Base-by-base conservation (phyloP, 169 alveolate species). In the Plasmodium fragile region DNA sequence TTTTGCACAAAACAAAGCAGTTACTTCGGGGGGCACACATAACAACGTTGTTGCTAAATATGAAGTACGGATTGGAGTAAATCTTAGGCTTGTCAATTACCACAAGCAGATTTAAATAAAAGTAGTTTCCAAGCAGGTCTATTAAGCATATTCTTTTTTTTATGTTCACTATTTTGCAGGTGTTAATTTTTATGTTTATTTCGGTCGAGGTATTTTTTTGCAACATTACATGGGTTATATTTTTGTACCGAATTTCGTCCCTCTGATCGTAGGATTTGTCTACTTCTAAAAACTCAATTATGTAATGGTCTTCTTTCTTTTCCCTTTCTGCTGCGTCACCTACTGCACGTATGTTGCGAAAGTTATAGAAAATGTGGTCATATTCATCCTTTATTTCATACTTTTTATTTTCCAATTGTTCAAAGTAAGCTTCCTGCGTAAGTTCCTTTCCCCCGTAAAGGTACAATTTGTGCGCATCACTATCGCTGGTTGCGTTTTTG, bases 371-470 rank as follows among this genome's bases (percentile, higher is more conserved):
- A 41, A 85, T 85, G 43, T 85, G 79, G 65, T 85, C 93, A 34
- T 85, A 85, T 18, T 85, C 93, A 75, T 77, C 83, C 30, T 85
- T 85, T 85, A 85, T 85, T 52, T 85, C 93, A 75, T 85, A 53
- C 80, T 85, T 85, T 34, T 22, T 52, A 75, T 75, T 85, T 77
- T 85, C 87, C 43, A 85, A 72, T 39, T 22, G 28, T 85, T 85
- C 93, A 49, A 49, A 36, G 45, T 85, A 52, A 8, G 25, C 32
- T 25, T 32, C 83, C 49, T 85, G 87, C 59, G 32, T 49, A 28
- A 73, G 22, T 11, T 32, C 69, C 41, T 69, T 75, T 85, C 80
- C 83, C 28, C 70, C 70, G n/a, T 28, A 53, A 75, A 18, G 36
- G 13, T 36, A 28, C 69, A 30, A 36, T 65, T 53, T 34, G 22